Base-by-base conservation (phyloP, 495 filamentous ascomycete genomes). In the Daldinia concentrica region DNA sequence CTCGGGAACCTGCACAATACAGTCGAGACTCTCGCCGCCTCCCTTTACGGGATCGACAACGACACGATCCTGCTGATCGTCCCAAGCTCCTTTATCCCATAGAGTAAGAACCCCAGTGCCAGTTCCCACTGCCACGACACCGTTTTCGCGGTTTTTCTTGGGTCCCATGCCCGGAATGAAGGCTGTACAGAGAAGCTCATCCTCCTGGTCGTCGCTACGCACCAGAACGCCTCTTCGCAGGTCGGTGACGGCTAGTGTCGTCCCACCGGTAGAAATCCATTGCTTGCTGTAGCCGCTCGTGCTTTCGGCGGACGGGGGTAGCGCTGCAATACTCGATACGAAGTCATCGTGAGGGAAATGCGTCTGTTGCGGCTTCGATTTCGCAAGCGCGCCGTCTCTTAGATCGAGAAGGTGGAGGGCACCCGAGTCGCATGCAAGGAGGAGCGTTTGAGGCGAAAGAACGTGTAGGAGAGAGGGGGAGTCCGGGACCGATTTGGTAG, bases 61-160 rank as follows among this genome's bases (percentile, higher is more conserved):
- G 65, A 98, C 89, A 4, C 93, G 87, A 77, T 97, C 93, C 68
- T 95, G 92, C 77, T 97, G 93, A 79, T 97, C 94, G 73, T 97
- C 94, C 94, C 95, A 98, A 1, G 89, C 86, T 1, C 94, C 95
- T 70, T 88, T 91, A 74, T 98, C 94, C 95, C 95, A 99, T 2
- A 98, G 82, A 9, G 94, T 96, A 68, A 98, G 72, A 5, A 97
- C 87, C 15, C 95, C 95, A 8, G 85, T 88, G 11, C 89, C 88
- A 14, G 90, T 91, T 32, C 95, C 95, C 1, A 97, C 89, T 1
- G 94, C 79, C 1, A 97, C 82, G 73, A 97, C 93, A 2, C 91
- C 92, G 26, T 89, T 88, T 59, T 90, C 89, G 19, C 87, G 83
- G 39, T 88, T 86, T 2, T 87, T 82, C 74, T 82, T 86, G 12